Base-by-base conservation (phyloP, 2,329 filamentous ascomycete species). In the Peltaster fructicola region DNA sequence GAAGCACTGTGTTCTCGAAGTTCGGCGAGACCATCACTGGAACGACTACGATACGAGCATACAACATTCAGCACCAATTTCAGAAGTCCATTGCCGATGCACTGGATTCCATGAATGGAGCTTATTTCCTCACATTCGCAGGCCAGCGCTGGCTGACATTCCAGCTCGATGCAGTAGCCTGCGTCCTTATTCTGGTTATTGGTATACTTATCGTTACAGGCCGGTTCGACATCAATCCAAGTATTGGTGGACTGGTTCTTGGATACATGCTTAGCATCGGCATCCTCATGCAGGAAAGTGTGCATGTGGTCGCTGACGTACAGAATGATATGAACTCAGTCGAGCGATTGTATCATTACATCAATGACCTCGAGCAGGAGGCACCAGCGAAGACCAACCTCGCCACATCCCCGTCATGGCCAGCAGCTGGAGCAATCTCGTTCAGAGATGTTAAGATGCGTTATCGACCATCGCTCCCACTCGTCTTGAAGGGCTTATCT, bases 321-420 rank as follows among this genome's bases (percentile, higher is more conserved):
- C 82, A 93, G 53, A 82, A 92, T 50, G 91, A 91, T 52, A 92
- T 93, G 84, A 93, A 93, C 53, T 84, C 82, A 2, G 81, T 92
- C 24, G 84, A 93, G 52, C 77, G 84, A 40, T 73, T 93, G 43
- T 84, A 90, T 54, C 82, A 93, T 46, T 93, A 92, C 44, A 65
- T 92, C 17, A 78, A 91, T 19, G 11, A 26, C 15, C 75, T 93
- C 1, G 82, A 92, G 41, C 82, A 91, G 48, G 84, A 93, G 52
- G 80, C 82, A n/a, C n/a, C n/a, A n/a, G n/a, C n/a, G n/a, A n/a
- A n/a, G n/a, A n/a, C n/a, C n/a, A n/a, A n/a, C n/a, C n/a, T n/a
- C n/a, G n/a, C n/a, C n/a, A n/a, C n/a, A n/a, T n/a, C n/a, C n/a
- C n/a, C n/a, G n/a, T n/a, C n/a, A n/a, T n/a, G n/a, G n/a, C n/a